Conservation (phyloP, 805 yeast genomes). For the Phaffomyces opuntiae region DNA sequence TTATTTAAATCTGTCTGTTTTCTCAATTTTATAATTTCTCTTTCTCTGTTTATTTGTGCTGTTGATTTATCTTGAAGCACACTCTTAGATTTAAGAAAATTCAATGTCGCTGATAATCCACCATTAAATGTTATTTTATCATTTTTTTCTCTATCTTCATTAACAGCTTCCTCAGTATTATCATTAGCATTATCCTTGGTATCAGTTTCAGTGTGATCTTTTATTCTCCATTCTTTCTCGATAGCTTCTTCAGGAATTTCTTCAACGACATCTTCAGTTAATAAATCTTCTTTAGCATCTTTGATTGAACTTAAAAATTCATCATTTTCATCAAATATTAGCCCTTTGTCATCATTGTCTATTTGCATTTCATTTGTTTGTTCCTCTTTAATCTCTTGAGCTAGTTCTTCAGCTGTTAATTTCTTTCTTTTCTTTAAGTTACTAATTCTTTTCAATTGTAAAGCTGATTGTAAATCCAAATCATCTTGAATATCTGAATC, state of each 20-base stretch:
- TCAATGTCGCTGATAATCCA: constrained; percentile 19
- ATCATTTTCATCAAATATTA: constrained; percentile 28
- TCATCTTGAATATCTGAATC: constrained; percentile 18
- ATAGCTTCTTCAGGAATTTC: not conserved
- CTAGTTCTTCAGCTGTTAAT: constrained; percentile 17
- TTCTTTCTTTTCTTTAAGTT: constrained; percentile 13
- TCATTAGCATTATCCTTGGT: not conserved
- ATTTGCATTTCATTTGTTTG: constrained; percentile 6
- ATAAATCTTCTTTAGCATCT: constrained; percentile 1
- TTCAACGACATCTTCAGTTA: not conserved
- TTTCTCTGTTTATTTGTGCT: constrained; percentile 7
- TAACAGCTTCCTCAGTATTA: not conserved
- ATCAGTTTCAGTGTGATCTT: not conserved
- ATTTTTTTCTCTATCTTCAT: not conserved
- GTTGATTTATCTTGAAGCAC: constrained; percentile 9
- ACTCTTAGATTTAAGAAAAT: constrained; percentile 17
- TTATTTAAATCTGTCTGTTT: constrained; percentile 12
- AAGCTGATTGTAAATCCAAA: constrained; percentile 13
- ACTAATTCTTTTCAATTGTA: constrained; percentile 21
- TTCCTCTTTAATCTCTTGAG: constrained; percentile 16
- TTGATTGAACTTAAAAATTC: constrained; percentile 29
- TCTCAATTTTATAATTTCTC: constrained; percentile 7
- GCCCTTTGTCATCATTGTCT: constrained; percentile 13
- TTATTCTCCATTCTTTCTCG: not conserved
- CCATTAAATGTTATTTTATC: constrained; percentile 13